Evolutionary conservation across 345 rosid genomes (phyloP).

Genomic region (Populus euphratica): DNA sequence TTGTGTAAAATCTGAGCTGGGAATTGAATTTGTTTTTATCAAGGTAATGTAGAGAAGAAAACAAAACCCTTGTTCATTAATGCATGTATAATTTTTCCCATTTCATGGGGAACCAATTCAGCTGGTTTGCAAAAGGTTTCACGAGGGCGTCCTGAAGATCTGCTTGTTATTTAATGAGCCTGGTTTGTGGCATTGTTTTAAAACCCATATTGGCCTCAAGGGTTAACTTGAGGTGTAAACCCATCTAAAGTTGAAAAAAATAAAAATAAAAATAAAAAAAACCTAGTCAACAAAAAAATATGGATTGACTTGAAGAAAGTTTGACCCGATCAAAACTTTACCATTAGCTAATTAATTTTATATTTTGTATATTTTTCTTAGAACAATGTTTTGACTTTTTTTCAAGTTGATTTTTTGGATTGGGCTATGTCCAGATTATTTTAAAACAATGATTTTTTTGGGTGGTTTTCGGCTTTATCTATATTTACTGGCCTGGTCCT

Average conservation of each 20-base stretch:
- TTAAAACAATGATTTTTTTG: neutral
- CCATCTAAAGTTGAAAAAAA: no score
- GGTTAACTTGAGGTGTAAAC: no score
- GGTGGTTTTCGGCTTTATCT: neutral
- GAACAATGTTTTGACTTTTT: no score
- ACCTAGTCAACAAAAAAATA: no score
- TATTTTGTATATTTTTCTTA: no score
- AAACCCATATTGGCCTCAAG: no score
- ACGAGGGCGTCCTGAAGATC: neutral
- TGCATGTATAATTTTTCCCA: constrained; percentile 18
- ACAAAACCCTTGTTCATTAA: constrained; percentile 1
- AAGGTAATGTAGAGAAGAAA: neutral
- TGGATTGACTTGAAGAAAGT: no score
- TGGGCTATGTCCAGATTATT: no score
- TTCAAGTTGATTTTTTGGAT: no score
- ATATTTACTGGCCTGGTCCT: neutral
- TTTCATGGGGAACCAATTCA: neutral
- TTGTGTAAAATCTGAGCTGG: constrained; percentile 39
- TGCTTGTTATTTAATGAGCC: neutral
- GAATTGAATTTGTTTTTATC: constrained; percentile 18
- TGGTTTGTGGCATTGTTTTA: neutral
- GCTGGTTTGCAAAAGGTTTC: neutral
- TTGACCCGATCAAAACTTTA: no score
- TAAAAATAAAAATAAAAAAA: no score
- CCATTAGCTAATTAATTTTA: no score